Conservation (phyloP, 768 basidiomycete species). For the Trametopsis cervina region DNA sequence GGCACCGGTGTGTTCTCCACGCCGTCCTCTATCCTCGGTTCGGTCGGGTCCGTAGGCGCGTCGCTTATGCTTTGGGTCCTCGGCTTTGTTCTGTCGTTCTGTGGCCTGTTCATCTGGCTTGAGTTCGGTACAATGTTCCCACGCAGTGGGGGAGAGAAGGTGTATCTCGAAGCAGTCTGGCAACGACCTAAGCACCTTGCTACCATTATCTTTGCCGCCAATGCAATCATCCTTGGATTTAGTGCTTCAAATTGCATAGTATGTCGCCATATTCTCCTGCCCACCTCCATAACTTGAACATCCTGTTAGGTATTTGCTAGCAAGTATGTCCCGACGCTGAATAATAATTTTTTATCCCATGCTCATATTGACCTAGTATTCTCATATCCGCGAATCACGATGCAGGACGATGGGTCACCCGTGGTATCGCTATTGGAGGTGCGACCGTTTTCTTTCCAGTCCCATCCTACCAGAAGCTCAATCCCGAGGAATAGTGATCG, state of each 20-base stretch:
- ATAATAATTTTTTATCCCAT: background rate
- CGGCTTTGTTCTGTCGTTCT: slow-evolving; percentile 51
- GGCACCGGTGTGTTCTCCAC: slow-evolving; percentile 64
- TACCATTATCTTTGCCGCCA: slow-evolving; percentile 28
- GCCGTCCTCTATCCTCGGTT: slow-evolving; percentile 48
- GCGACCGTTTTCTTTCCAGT: slow-evolving; percentile 2
- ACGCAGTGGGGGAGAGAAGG: slow-evolving; percentile 56
- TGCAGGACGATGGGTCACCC: slow-evolving; percentile 38
- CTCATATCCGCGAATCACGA: slow-evolving; percentile 28
- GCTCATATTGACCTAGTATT: slow-evolving; percentile 30
- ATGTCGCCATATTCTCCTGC: slow-evolving; percentile 1
- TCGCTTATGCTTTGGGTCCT: slow-evolving; percentile 63
- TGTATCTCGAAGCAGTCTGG: slow-evolving; percentile 53
- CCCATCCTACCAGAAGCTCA: too few relatives aligned
- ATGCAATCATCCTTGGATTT: slow-evolving; percentile 31
- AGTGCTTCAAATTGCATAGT: slow-evolving; percentile 26
- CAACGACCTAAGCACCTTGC: slow-evolving; percentile 26
- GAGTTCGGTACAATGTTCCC: slow-evolving; percentile 61
- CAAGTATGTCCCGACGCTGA: slow-evolving; percentile 20
- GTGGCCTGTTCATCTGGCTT: slow-evolving; percentile 56
- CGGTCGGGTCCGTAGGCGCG: slow-evolving; percentile 52
- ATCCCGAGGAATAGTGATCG: slow-evolving; percentile 33
- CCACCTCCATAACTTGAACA: background rate
- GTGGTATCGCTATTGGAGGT: slow-evolving; percentile 56
- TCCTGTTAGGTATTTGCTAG: slow-evolving; percentile 24